phyloP scores from a whole-genome alignment of 495 filamentous ascomycete species.

The Podospora anserina region DNA sequence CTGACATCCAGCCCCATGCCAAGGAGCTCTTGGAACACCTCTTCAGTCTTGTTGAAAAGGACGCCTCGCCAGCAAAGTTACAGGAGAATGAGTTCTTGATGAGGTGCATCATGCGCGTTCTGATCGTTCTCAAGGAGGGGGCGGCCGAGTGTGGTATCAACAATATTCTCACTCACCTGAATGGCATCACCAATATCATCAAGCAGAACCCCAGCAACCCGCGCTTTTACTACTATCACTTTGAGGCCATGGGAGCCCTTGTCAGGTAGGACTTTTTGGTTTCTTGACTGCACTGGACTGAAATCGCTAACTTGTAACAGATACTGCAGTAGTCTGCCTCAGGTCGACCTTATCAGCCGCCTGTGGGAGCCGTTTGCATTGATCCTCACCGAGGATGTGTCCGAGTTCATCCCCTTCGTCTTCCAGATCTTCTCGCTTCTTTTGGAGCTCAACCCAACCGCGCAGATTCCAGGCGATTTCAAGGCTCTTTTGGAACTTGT shows the following conservation, averaged over 20 bases:
- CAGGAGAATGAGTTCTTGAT: constrained; percentile 99
- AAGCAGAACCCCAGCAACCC: constrained; percentile 94
- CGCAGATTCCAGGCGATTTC: constrained; percentile 70
- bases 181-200: constrained; percentile 84
- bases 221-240: constrained; percentile 96
- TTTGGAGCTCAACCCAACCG: constrained; percentile 75
- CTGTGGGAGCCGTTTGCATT: constrained; percentile 74
- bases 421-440: constrained; percentile 93
- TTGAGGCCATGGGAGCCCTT: constrained; percentile 93
- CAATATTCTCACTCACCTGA: constrained; percentile 68
- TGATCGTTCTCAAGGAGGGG: constrained; percentile 86
- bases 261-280: constrained; percentile 55
- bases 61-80: constrained; percentile 79
- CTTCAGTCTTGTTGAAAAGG: constrained; percentile 83
- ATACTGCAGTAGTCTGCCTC: constrained; percentile 64
- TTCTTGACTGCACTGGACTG: not conserved
- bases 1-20: constrained; percentile 70
- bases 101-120: constrained; percentile 94
- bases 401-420: constrained; percentile 95
- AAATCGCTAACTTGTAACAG: constrained; percentile 37
- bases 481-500: constrained; percentile 69
- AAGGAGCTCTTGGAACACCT: constrained; percentile 86
- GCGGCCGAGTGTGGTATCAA: constrained; percentile 63
- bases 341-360: constrained; percentile 68
- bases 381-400: constrained; percentile 75